phyloP scores from a whole-genome alignment of 2,329 filamentous ascomycete species.

The Arthroderma uncinatum region DNA sequence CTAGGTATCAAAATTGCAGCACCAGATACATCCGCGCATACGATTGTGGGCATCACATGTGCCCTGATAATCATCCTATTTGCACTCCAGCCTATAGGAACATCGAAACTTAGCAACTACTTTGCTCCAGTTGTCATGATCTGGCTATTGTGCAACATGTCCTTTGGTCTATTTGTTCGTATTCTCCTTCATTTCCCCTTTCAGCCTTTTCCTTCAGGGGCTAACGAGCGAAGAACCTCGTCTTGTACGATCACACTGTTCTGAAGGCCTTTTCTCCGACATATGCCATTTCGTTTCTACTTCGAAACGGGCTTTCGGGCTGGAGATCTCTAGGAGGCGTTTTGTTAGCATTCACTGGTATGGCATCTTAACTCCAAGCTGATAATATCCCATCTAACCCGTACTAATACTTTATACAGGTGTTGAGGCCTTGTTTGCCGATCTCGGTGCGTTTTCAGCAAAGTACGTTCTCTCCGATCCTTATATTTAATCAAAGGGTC shows the following conservation, averaged over 20 bases:
- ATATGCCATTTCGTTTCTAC: slow-evolving; percentile 40
- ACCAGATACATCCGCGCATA: slow-evolving; percentile 11
- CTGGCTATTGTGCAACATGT: slow-evolving; percentile 44
- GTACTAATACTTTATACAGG: slow-evolving; percentile 28
- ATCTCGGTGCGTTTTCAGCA: slow-evolving; percentile 56
- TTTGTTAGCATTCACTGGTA: slow-evolving; percentile 55
- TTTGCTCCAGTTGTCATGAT: slow-evolving; percentile 47
- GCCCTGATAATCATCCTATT: slow-evolving; percentile 40
- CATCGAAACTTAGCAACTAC: slow-evolving; percentile 27
- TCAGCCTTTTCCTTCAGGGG: not conserved
- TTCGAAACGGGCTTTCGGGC: slow-evolving; percentile 40
- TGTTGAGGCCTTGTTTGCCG: slow-evolving; percentile 68
- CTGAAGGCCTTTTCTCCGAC: slow-evolving; percentile 43
- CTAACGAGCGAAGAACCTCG: slow-evolving; percentile 29
- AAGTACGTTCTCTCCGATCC: slow-evolving; percentile 10
- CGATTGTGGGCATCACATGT: slow-evolving; percentile 13
- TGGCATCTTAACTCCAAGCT: not conserved
- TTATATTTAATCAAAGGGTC: not conserved
- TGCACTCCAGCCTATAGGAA: slow-evolving; percentile 45
- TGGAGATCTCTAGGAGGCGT: slow-evolving; percentile 51
- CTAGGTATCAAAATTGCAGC: slow-evolving; percentile 14
- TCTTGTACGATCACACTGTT: slow-evolving; percentile 38
- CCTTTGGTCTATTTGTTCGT: slow-evolving; percentile 42
- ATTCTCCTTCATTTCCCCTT: not conserved
- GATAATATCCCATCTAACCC: not conserved